phyloP scores from a whole-genome alignment of 352 stramenopile species.

The Pythium utonaiense region DNA sequence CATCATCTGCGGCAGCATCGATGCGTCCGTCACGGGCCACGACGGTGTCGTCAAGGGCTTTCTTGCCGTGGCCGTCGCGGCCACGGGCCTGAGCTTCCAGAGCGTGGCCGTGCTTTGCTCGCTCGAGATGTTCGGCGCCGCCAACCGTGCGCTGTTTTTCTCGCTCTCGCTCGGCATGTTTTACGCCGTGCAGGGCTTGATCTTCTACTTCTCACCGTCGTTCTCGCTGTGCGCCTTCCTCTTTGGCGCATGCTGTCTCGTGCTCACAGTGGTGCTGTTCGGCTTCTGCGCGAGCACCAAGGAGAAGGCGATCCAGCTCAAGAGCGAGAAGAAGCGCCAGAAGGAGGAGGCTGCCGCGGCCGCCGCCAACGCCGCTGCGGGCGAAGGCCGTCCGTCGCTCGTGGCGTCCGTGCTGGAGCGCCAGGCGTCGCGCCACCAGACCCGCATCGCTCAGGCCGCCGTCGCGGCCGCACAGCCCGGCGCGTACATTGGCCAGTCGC shows the following conservation, averaged over 20 bases:
- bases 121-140: constrained; percentile 79
- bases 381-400: constrained; percentile 15
- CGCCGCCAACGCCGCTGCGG: constrained; percentile 14
- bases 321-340: constrained; percentile 78
- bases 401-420: constrained; percentile 26
- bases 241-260: constrained; percentile 35
- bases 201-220: constrained; percentile 58
- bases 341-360: constrained; percentile 25
- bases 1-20: constrained; percentile 55
- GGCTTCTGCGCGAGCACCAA: constrained; percentile 78
- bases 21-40: constrained; percentile 32
- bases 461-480: constrained; percentile 6
- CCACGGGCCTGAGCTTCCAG: constrained; percentile 61
- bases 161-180: constrained; percentile 66
- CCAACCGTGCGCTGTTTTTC: constrained; percentile 61
- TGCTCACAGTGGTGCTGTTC: constrained; percentile 65
- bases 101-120: constrained; percentile 70
- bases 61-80: constrained; percentile 63
- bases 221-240: constrained; percentile 62
- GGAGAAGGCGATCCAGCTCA: constrained; percentile 78
- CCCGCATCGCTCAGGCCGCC: constrained; percentile 43
- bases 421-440: constrained; percentile 47
- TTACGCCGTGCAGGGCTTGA: constrained; percentile 45
- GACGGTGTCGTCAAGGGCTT: constrained; percentile 42
- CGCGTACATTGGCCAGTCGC: constrained; percentile 26